Base-by-base conservation (phyloP, 805 yeast genomes). In the Gaillardinia entomophila region DNA sequence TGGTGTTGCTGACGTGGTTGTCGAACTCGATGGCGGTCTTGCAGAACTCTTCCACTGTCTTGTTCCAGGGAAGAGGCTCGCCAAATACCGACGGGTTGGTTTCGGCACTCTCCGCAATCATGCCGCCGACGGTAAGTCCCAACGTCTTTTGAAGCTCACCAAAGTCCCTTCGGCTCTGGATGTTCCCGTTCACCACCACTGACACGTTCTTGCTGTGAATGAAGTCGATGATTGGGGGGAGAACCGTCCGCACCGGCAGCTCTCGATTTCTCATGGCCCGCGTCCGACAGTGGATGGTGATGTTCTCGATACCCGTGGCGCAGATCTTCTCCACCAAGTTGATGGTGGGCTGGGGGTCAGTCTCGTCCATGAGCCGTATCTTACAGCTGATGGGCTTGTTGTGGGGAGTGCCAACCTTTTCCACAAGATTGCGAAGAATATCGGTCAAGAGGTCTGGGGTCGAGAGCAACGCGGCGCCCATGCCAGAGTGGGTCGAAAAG, bases 51-150 rank as follows among this genome's bases (percentile, higher is more conserved):
- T 63, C 66, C 8, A 76, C 68, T 8, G 74, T 59, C 16, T 62
- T 51, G 16, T 58, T 65, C 84, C 90, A 84, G 0, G 73, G 62
- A 29, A 68, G 51, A 4, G 73, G 70, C 6, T 53, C 43, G 23
- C 41, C 28, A 53, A 92, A 92, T 24, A 85, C 79, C 1, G 95
- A 70, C 6, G 95, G 92, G 51, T 92, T 89, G 5, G 71, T 51
- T 57, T 92, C 97, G 0, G 97, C 97, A 19, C 78, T 77, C 20
- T 86, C 82, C 1, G 97, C 98, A 48, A 89, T 78, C 98, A 92
- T 90, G 5, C 86, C 89, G 3, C 97, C 95, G n/a, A 82, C 42
- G 7, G 49, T 60, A 2, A 70, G 68, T 1, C 79, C 75, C 43
- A 71, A 73, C n/a, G 57, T 52, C 7, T 57, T 43, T 46, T 75